phyloP scores from a whole-genome alignment of 768 basidiomycete genomes.

The Hygrocybe coccinea region DNA sequence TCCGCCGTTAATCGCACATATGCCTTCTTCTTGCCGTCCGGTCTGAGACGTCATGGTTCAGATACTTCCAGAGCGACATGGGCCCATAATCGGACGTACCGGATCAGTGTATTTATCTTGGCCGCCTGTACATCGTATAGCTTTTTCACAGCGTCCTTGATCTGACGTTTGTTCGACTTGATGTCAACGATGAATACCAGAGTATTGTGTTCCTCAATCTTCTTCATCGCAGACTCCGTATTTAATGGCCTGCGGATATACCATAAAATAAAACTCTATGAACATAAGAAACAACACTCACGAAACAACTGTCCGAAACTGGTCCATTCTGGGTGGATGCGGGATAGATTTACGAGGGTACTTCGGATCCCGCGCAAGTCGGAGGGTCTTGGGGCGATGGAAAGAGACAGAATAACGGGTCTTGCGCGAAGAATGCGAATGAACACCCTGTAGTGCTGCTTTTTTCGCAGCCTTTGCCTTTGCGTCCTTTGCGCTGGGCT shows the following conservation, averaged over 20 bases:
- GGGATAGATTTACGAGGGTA: slow-evolving; percentile 95
- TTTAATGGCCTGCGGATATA: slow-evolving; percentile 61
- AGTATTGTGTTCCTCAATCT: slow-evolving; percentile 99
- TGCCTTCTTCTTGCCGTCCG: slow-evolving; percentile 99
- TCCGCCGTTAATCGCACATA: slow-evolving; percentile 94
- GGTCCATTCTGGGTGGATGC: slow-evolving; percentile 93
- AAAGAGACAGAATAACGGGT: slow-evolving; percentile 82
- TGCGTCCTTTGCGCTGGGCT: slow-evolving; percentile 36
- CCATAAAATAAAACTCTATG: slow-evolving; percentile 3
- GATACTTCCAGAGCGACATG: not conserved
- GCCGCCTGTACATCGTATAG: slow-evolving; percentile 94
- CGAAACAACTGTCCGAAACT: slow-evolving; percentile 91
- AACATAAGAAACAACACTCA: slow-evolving; percentile 36
- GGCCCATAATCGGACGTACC: slow-evolving; percentile 52
- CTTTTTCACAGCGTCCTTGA: slow-evolving; percentile 99
- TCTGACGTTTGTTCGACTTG: slow-evolving; percentile 95
- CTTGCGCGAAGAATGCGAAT: slow-evolving; percentile 74
- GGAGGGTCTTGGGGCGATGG: slow-evolving; percentile 93
- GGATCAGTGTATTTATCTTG: slow-evolving; percentile 97
- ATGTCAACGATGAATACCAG: slow-evolving; percentile 97
- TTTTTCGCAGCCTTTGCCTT: slow-evolving; percentile 97
- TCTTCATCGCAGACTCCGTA: slow-evolving; percentile 99
- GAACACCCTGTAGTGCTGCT: slow-evolving; percentile 85
- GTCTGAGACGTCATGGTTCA: slow-evolving; percentile 44
- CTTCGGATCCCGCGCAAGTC: slow-evolving; percentile 74